Percentiles rank a stretch among this genome's conserved stretches.
Evolutionary conservation across 768 basidiomycete genomes (phyloP).

Genomic region (Leccinum subtestaceum): DNA sequence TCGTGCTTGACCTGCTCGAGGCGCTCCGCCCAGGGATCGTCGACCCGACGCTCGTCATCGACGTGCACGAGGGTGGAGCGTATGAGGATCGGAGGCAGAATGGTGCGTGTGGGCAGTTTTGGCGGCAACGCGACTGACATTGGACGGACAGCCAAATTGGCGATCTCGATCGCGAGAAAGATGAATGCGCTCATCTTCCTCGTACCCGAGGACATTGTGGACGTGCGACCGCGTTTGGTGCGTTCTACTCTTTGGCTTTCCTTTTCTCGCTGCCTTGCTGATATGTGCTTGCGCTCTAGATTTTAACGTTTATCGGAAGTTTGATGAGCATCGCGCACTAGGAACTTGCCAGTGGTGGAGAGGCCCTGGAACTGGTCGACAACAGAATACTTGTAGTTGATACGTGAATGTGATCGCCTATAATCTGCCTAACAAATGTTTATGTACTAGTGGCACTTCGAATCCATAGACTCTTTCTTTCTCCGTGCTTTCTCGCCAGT

Average conservation of each 20-base stretch:
- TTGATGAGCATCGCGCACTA: conserved; percentile 69
- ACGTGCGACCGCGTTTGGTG: conserved; percentile 87
- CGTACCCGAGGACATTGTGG: conserved; percentile 96
- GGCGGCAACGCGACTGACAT: background rate
- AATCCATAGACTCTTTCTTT: background rate
- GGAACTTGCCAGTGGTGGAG: background rate
- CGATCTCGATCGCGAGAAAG: conserved; percentile 98
- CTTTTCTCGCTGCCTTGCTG: background rate
- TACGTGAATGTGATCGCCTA: background rate
- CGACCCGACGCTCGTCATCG: conserved; percentile 76
- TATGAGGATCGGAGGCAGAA: conserved; percentile 93
- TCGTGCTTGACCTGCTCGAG: conserved; percentile 91
- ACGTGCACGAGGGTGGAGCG: conserved; percentile 55
- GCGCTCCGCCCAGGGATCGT: conserved; percentile 93
- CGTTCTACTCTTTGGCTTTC: conserved; percentile 28
- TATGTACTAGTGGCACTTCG: background rate
- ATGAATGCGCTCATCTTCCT: conserved; percentile 95
- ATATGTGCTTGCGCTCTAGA: conserved; percentile 41
- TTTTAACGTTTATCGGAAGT: conserved; percentile 93
- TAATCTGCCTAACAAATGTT: background rate
- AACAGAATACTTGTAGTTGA: background rate
- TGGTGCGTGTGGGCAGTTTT: conserved; percentile 50
- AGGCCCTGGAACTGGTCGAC: background rate
- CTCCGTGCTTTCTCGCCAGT: no score
- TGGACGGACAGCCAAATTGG: conserved; percentile 75